Percentiles rank a stretch among this genome's conserved stretches.
Evolutionary conservation across 2,329 filamentous ascomycete genomes (phyloP).

Genomic region (Aspergillus viridinutans): DNA sequence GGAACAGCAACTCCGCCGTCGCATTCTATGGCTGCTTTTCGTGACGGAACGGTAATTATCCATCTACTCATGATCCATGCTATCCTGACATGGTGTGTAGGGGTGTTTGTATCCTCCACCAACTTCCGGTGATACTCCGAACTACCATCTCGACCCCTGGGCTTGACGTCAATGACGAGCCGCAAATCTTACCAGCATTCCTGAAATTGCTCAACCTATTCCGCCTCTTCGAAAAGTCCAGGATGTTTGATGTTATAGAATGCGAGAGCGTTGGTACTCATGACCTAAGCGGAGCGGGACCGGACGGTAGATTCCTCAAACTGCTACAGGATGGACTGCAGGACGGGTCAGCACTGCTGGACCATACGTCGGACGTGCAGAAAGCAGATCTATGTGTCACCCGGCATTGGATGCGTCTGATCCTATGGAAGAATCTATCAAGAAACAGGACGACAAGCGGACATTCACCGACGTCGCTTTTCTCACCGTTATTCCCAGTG

Average conservation of each 20-base stretch:
- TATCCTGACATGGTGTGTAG: constrained; percentile 17
- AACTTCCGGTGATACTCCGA: constrained; percentile 45
- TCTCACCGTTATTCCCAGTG: constrained; percentile 29
- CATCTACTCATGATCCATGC: not conserved
- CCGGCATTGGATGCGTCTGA: constrained; percentile 49
- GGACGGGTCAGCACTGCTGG: constrained; percentile 37
- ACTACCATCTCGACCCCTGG: constrained; percentile 38
- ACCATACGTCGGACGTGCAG: constrained; percentile 47
- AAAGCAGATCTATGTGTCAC: constrained; percentile 49
- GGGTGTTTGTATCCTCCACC: constrained; percentile 50
- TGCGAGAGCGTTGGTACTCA: constrained; percentile 15
- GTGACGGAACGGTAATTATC: constrained; percentile 39
- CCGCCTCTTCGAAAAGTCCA: constrained; percentile 49
- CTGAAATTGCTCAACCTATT: constrained; percentile 49
- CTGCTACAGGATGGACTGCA: constrained; percentile 42
- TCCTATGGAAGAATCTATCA: constrained; percentile 44
- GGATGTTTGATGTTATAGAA: constrained; percentile 46
- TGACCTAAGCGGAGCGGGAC: constrained; percentile 7
- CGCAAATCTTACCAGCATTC: constrained; percentile 47
- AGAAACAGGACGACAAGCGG: constrained; percentile 21
- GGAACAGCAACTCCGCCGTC: constrained; percentile 45
- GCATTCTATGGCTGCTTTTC: constrained; percentile 48
- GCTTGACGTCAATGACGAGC: constrained; percentile 38
- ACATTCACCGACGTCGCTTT: constrained; percentile 10
- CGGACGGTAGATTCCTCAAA: constrained; percentile 26